Percentiles rank a stretch among this genome's conserved stretches.
phyloP scores from a whole-genome alignment of 1,284 basidiomycete species.

The Apiotrichum gamsii region DNA sequence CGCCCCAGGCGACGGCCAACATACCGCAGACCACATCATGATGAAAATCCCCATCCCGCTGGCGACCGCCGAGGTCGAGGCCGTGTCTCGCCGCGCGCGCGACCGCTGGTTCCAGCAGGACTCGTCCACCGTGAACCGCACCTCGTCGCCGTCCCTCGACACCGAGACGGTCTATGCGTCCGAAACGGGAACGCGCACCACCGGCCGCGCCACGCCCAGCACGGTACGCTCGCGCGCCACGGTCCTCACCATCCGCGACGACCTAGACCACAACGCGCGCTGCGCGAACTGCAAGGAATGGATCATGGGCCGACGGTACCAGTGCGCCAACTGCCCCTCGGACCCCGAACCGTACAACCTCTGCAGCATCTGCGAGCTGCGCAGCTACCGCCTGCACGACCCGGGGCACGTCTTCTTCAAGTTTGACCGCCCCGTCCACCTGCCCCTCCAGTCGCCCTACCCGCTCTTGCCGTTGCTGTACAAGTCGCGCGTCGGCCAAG shows the following conservation, averaged over 20 bases:
- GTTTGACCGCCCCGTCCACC: slow-evolving; percentile 66
- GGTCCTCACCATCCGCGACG: slow-evolving; percentile 19
- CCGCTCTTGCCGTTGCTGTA: slow-evolving; percentile 66
- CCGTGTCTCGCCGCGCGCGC: slow-evolving; percentile 64
- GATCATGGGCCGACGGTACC: slow-evolving; percentile 45
- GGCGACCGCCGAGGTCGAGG: slow-evolving; percentile 63
- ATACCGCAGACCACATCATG: slow-evolving; percentile 63
- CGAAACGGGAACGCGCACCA: background rate
- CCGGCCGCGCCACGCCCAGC: background rate
- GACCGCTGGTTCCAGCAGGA: slow-evolving; percentile 70
- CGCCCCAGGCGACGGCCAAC: slow-evolving; percentile 26
- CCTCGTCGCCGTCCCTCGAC: slow-evolving; percentile 40
- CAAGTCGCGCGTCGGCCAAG: slow-evolving; percentile 58
- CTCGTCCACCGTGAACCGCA: slow-evolving; percentile 50
- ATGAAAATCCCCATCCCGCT: slow-evolving; percentile 88
- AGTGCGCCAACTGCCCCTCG: slow-evolving; percentile 48
- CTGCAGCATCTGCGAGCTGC: slow-evolving; percentile 71
- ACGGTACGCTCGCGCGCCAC: background rate
- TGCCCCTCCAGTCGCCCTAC: slow-evolving; percentile 56
- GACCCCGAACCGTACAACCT: slow-evolving; percentile 43
- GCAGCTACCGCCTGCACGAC: slow-evolving; percentile 71
- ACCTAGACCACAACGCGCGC: slow-evolving; percentile 36
- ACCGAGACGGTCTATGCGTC: slow-evolving; percentile 44
- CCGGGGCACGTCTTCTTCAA: slow-evolving; percentile 81
- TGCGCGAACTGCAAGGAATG: slow-evolving; percentile 42